Base-by-base conservation (phyloP, 495 filamentous ascomycete species). In the Podospora bellae-mahoneyi region DNA sequence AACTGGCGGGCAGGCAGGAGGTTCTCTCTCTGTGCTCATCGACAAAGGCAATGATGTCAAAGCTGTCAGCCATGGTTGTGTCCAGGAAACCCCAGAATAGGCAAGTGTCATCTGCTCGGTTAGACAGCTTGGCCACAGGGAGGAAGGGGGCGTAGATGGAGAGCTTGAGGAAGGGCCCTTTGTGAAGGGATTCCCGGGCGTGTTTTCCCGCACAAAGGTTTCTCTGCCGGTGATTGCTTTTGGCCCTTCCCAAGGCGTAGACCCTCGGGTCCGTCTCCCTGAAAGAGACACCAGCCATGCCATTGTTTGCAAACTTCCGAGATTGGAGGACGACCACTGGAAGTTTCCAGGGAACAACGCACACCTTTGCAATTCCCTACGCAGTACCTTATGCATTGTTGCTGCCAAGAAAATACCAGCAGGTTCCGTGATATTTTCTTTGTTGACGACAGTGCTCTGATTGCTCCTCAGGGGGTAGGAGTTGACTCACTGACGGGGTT, bases 261-360 rank as follows among this genome's bases (percentile, higher is more conserved):
- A 48, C 6, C 39, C 39, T 48, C 39, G 39, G 39, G 39, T 48
- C 39, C 39, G 39, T 48, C 39, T 48, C 39, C 39, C 39, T 48
- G 39, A 48, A 48, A 48, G 39, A 48, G 39, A 48, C 15, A 13
- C 39, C 39, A 48, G 39, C 23, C 23, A 23, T 23, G 23, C 3
- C 34, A 6, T 48, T 48, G 55, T 58, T 58, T 58, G 55, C 55
- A 58, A 58, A 58, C 55, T 58, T 58, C 55, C 55, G 55, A 58
- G 18, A 58, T 58, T 19, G 23, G 55, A 58, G 55, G 55, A 58
- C 1, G 55, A 5, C 6, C 7, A 26, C 55, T 58, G 55, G 54
- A 57, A 57, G 20, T 23, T 57, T 57, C 54, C 54, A 57, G 18
- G 34, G 34, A 39, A 39, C 34, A 39, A 39, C 3, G 34, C 34